Percentiles rank a stretch among this genome's conserved stretches.
Evolutionary conservation across 306 rosid genomes (phyloP).

Genomic region (Citrullus amarus): DNA sequence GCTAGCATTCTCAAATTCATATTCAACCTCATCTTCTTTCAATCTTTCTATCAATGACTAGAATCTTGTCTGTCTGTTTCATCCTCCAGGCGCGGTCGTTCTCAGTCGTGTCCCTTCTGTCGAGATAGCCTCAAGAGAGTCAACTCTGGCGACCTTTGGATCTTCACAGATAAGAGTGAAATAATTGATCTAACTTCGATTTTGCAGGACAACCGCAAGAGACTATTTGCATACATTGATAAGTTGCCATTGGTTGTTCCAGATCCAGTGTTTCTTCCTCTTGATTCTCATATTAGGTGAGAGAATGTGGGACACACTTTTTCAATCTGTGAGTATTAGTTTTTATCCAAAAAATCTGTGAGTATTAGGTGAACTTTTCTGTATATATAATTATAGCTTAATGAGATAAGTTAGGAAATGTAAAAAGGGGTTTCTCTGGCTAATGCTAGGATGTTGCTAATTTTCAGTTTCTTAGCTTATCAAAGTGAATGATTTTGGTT

Average conservation of each 20-base stretch:
- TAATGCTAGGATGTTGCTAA: neutral
- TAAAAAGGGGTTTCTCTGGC: neutral
- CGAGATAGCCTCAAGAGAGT: conserved; percentile 71
- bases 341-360: neutral
- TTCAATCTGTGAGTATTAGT: conserved; percentile 1
- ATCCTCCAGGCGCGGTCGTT: conserved; percentile 52
- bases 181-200: conserved; percentile 42
- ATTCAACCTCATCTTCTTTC: neutral
- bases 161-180: conserved; percentile 52
- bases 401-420: neutral
- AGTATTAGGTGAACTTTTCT: neutral
- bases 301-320: conserved; percentile 6
- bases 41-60: neutral
- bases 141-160: conserved; percentile 74
- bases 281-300: conserved; percentile 51
- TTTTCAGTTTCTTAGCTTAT: neutral
- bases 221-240: conserved; percentile 60
- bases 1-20: neutral
- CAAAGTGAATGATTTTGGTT: neutral
- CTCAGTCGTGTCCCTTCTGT: conserved; percentile 88
- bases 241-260: conserved; percentile 58
- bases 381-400: conserved; percentile 1
- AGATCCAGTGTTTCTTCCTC: conserved; percentile 37
- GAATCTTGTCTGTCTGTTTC: neutral
- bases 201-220: conserved; percentile 52